Percentiles rank a stretch among this genome's conserved stretches.
These are phyloP conservation scores for Cladobotryum mycophilum DNA, from an alignment of 2,329 filamentous ascomycete species.

Conservation along the genomic window DNA sequence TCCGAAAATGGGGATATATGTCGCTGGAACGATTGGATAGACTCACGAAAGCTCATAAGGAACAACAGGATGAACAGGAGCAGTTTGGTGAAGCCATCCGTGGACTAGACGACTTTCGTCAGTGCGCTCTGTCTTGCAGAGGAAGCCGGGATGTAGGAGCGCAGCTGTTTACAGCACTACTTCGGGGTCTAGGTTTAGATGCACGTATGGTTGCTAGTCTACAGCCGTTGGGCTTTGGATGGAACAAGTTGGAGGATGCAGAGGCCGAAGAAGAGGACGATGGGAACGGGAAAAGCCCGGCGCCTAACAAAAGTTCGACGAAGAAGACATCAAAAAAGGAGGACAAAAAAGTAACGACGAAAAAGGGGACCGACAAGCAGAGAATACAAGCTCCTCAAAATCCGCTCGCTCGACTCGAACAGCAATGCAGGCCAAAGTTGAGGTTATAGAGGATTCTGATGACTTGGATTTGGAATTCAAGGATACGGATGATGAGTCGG, in stretches of 20 bases:
- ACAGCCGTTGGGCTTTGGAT: constrained; percentile 84
- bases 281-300: neutral
- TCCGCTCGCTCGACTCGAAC: constrained; percentile 11
- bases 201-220: constrained; percentile 77
- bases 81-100: constrained; percentile 75
- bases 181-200: constrained; percentile 76
- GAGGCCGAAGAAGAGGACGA: constrained; percentile 38
- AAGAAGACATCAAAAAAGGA: neutral
- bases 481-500: constrained; percentile 53
- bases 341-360: constrained; percentile 12
- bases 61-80: constrained; percentile 54
- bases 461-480: constrained; percentile 34
- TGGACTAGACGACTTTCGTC: constrained; percentile 61
- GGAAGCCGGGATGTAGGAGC: constrained; percentile 85
- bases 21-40: constrained; percentile 66
- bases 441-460: constrained; percentile 36
- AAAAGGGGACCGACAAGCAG: constrained; percentile 5
- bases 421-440: constrained; percentile 5
- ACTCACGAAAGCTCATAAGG: constrained; percentile 64
- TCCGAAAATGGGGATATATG: constrained; percentile 89
- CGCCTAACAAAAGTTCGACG: constrained; percentile 10
- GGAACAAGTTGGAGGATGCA: constrained; percentile 80
- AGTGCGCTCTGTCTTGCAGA: constrained; percentile 59
- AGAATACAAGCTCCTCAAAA: constrained; percentile 16
- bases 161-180: constrained; percentile 80